These are phyloP conservation scores for Fusarium chlamydosporum DNA, from an alignment of 2,329 filamentous ascomycete genomes.

Conservation along the genomic window DNA sequence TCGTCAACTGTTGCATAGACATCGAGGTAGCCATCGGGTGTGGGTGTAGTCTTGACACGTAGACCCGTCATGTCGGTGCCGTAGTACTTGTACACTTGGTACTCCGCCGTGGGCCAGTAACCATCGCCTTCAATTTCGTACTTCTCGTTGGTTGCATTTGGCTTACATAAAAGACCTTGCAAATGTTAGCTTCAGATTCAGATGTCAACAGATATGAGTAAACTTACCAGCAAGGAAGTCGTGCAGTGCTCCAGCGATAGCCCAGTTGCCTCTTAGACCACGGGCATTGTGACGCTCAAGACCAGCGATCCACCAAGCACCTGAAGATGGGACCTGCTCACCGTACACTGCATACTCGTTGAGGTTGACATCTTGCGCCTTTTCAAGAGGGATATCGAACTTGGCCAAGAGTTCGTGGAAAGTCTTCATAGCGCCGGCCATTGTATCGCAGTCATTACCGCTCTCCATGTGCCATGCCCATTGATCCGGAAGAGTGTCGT, in stretches of 20 bases:
- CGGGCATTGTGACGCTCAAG: constrained; percentile 61
- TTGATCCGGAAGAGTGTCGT: constrained; percentile 17
- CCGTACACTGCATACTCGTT: constrained; percentile 62
- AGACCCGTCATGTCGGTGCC: constrained; percentile 13
- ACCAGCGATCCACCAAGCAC: constrained; percentile 62
- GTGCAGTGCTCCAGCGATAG: constrained; percentile 57
- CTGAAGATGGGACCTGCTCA: constrained; percentile 59
- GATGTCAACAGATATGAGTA: rapidly evolving
- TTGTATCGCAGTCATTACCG: constrained; percentile 1
- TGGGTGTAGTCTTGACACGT: constrained; percentile 12
- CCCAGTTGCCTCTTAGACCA: constrained; percentile 64
- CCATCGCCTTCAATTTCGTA: constrained; percentile 15
- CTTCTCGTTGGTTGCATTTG: background rate
- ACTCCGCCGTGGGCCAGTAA: constrained; percentile 33
- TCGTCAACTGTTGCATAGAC: constrained; percentile 14
- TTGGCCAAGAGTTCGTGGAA: background rate
- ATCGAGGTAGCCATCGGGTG: constrained; percentile 3
- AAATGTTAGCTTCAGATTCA: background rate
- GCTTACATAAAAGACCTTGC: constrained; percentile 20
- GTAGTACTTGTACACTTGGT: constrained; percentile 41
- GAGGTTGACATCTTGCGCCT: constrained; percentile 58
- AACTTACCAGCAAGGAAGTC: constrained; percentile 57
- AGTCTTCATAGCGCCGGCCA: background rate
- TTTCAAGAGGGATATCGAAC: constrained; percentile 8
- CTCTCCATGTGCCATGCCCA: constrained; percentile 35